These are phyloP conservation scores for Acaromyces ingoldii DNA, from an alignment of 1,284 basidiomycete species.

Conservation along the genomic window DNA sequence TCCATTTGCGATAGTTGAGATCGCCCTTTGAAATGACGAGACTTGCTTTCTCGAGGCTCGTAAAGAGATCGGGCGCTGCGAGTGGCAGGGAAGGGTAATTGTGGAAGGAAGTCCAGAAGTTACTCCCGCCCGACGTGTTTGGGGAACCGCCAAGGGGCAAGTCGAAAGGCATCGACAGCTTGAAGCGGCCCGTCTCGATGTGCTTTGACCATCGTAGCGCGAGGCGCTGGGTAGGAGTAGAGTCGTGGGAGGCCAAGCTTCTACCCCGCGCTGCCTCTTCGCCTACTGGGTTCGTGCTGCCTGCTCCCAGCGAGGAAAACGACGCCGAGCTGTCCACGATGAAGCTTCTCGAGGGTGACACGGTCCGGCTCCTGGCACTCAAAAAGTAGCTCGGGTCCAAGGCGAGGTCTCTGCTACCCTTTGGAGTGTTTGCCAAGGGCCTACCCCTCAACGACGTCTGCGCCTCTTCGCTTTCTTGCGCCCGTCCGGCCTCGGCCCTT, in stretches of 20 bases:
- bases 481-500: not conserved
- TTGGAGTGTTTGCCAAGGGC: not conserved
- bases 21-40: constrained; percentile 96
- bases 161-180: constrained; percentile 65
- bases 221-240: constrained; percentile 50
- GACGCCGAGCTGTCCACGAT: constrained; percentile 32
- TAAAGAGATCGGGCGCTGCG: constrained; percentile 60
- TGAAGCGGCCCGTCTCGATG: constrained; percentile 66
- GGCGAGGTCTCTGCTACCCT: constrained; percentile 23
- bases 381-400: constrained; percentile 43
- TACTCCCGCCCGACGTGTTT: constrained; percentile 21
- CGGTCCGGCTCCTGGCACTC: constrained; percentile 28
- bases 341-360: constrained; percentile 36
- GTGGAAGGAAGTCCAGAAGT: constrained; percentile 45
- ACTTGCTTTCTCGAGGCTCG: constrained; percentile 60
- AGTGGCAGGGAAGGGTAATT: constrained; percentile 25
- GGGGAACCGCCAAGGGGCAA: constrained; percentile 60
- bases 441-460: not conserved
- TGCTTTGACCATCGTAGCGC: constrained; percentile 70
- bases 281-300: no score
- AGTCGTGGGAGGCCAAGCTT: not conserved
- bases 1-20: constrained; percentile 60
- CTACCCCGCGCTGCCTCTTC: constrained; percentile 8
- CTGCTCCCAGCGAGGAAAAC: constrained; percentile 14
- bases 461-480: not conserved